A percentile compares a stretch with the other conserved stretches of the same genome.
These are phyloP conservation scores for Phtheirospermum japonicum DNA, from an alignment of 257 asterid genomes.

Conservation along the genomic window DNA sequence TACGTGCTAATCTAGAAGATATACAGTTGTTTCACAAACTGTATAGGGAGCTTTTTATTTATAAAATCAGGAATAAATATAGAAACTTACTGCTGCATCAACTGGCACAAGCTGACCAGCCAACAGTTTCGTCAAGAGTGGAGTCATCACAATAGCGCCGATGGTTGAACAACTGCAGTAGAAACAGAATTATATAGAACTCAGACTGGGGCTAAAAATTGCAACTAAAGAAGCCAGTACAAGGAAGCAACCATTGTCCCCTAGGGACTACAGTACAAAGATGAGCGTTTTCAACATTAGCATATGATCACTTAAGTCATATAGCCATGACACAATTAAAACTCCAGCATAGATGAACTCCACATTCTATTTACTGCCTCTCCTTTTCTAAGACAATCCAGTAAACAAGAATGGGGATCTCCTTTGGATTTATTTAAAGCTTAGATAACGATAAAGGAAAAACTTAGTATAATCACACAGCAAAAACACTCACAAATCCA, in stretches of 20 bases:
- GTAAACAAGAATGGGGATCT: background rate
- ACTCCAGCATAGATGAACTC: background rate
- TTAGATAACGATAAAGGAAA: background rate
- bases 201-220: conserved; percentile 4
- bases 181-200: conserved; percentile 19
- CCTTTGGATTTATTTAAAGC: background rate
- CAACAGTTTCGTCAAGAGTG: conserved; percentile 86
- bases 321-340: background rate
- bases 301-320: background rate
- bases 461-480: background rate
- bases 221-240: conserved; percentile 13
- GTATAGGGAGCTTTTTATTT: background rate
- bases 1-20: conserved; percentile 15
- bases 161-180: conserved; percentile 85
- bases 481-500: background rate
- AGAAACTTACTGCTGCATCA: conserved; percentile 86
- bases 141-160: conserved; percentile 96
- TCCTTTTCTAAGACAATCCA: background rate
- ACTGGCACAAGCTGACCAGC: conserved; percentile 99
- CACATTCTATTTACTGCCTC: background rate
- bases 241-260: conserved; percentile 15
- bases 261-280: background rate
- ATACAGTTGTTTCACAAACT: conserved; percentile 11
- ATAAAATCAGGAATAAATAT: conserved; percentile 5
- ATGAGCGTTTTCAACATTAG: conserved; percentile 9